Conservation (phyloP, 306 rosid genomes). For the Urtica urens region DNA sequence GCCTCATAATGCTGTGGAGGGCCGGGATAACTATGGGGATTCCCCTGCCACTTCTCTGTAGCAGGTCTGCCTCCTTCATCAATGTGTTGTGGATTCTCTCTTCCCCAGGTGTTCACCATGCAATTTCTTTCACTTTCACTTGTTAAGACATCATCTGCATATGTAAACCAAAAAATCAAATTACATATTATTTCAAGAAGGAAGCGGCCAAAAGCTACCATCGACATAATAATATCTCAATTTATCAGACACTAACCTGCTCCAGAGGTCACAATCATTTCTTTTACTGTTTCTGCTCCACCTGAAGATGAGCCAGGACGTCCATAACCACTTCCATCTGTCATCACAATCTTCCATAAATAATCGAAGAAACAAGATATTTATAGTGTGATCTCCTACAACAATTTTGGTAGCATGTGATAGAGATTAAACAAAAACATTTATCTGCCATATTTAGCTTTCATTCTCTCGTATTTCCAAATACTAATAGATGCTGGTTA, state of each 20-base stretch:
- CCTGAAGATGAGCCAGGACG: conserved; percentile 56
- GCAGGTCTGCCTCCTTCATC: conserved; percentile 56
- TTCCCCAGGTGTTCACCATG: conserved; percentile 45
- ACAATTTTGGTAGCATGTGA: too few relatives aligned
- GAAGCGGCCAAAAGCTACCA: conserved; percentile 12
- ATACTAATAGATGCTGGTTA: background rate
- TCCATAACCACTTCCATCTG: conserved; percentile 44
- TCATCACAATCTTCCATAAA: too few relatives aligned
- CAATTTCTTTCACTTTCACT: conserved; percentile 33
- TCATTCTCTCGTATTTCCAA: too few relatives aligned
- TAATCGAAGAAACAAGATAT: too few relatives aligned
- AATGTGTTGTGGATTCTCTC: conserved; percentile 36
- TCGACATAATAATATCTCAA: conserved; percentile 8
- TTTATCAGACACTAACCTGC: conserved; percentile 35
- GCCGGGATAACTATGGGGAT: conserved; percentile 57
- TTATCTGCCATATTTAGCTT: too few relatives aligned
- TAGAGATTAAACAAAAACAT: too few relatives aligned
- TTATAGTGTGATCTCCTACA: too few relatives aligned
- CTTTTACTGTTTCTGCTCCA: conserved; percentile 30
- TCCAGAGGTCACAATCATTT: conserved; percentile 31
- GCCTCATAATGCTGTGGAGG: conserved; percentile 68
- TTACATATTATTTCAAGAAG: background rate
- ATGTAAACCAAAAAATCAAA: conserved; percentile 10
- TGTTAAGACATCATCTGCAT: conserved; percentile 44
- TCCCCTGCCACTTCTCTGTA: conserved; percentile 73